Base-by-base conservation (phyloP, 2,329 filamentous ascomycete species). In the Pseudocercospora vitis region DNA sequence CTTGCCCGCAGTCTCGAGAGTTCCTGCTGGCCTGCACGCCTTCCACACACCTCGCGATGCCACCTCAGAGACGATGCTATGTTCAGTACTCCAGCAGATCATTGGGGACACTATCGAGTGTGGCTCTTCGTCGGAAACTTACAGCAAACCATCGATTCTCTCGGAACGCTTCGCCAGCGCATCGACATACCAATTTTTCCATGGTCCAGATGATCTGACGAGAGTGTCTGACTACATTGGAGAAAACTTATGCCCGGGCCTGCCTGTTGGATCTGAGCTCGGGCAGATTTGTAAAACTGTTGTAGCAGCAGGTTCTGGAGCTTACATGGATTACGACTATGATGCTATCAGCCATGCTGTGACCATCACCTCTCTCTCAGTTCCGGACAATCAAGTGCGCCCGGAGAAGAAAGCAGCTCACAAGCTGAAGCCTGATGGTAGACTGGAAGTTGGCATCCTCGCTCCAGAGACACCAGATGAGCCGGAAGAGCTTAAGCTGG, bases 361-460 rank as follows among this genome's bases (percentile, higher is more conserved):
- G 7, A 86, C 83, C 1, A 83, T 94, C 46, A 55, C 51, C 11
- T 52, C 52, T 5, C 28, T 59, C 12, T 28, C 42, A 28, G 12
- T 12, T 37, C 29, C 52, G 24, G 26, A 44, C 2, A 18, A 28
- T 4, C 37, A 46, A 6, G 16, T 6, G 8, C 14, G n/a, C 2
- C 9, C 6, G 14, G 47, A 18, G 14, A 21, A 21, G 5, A 39
- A 11, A 1, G 12, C 14, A 21, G 39, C 18, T 8, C 49, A 53
- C 24, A 59, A 59, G 26, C 6, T 54, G 2, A 35, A 48, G 5
- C 45, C 57, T 1, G 53, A 51, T 3, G 60, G 58, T 24, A 28
- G 57, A n/a, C 80, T 90, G 4, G 92, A 97, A 69, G 82, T 96
- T 16, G 92, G 92, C 12, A 80, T 96, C 35, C 74, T 97, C 53